Evolutionary conservation across 192 early-diverging fungal genomes (phyloP).

Genomic region (Backusella morwellensis): DNA sequence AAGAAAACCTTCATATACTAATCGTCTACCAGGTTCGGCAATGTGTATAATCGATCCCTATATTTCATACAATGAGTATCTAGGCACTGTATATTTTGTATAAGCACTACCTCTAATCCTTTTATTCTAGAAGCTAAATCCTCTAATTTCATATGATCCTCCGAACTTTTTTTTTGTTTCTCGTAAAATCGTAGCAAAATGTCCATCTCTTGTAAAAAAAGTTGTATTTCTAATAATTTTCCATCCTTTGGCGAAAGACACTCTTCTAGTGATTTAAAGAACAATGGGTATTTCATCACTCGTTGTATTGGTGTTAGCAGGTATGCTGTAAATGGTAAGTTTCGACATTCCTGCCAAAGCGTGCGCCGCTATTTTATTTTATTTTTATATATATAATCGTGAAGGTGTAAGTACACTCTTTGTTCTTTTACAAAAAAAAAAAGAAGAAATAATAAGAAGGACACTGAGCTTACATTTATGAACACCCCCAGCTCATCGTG

Average conservation of each 20-base stretch:
- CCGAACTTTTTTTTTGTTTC: constrained; percentile 13
- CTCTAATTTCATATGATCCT: constrained; percentile 15
- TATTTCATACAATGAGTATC: background rate
- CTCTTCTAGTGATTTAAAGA: constrained; percentile 9
- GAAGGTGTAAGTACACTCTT: background rate
- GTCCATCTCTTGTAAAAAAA: constrained; percentile 13
- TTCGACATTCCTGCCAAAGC: constrained; percentile 1
- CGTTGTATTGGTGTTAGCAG: constrained; percentile 12
- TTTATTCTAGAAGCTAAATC: constrained; percentile 18
- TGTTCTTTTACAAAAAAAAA: background rate
- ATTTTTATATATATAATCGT: background rate
- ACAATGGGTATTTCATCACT: constrained; percentile 15
- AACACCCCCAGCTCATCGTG: background rate
- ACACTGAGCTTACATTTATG: background rate
- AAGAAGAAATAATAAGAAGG: background rate
- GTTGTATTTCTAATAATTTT: background rate
- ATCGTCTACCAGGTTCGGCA: background rate
- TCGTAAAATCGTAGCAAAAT: constrained; percentile 8
- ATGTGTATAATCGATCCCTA: background rate
- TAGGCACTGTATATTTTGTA: background rate
- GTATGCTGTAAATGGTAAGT: constrained; percentile 5
- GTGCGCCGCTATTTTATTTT: background rate
- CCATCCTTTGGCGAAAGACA: background rate
- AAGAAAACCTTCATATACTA: constrained; percentile 24
- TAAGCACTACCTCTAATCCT: constrained; percentile 4